phyloP scores from a whole-genome alignment of 208 protist genomes.

The Trypanosoma theileri region DNA sequence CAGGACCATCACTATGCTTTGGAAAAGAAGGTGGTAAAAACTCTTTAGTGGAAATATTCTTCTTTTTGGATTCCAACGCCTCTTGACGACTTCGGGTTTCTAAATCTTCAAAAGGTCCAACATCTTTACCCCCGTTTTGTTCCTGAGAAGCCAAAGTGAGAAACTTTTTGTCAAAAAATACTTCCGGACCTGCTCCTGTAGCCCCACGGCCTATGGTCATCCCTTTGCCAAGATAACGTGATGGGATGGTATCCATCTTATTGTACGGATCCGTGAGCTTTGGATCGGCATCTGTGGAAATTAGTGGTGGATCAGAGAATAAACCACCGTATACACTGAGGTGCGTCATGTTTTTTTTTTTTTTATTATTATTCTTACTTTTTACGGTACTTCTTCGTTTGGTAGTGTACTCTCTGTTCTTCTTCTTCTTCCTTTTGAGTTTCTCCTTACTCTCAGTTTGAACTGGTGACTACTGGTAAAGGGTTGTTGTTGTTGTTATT shows the following conservation, averaged over 20 bases:
- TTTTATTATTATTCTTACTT: neutral
- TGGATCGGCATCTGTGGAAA: constrained; percentile 66
- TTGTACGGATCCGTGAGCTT: constrained; percentile 80
- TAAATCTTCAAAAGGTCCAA: constrained; percentile 46
- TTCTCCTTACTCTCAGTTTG: too few species aligned
- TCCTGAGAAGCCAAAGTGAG: constrained; percentile 75
- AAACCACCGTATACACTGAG: constrained; percentile 84
- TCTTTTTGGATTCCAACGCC: constrained; percentile 34
- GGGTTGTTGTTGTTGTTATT: too few species aligned
- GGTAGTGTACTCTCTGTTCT: neutral
- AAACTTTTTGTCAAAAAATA: constrained; percentile 74
- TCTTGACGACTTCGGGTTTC: constrained; percentile 29
- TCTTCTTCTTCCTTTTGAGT: too few species aligned
- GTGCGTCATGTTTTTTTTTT: constrained; percentile 47
- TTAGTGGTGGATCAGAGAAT: constrained; percentile 80
- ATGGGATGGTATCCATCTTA: constrained; percentile 79
- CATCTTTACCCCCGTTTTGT: constrained; percentile 68
- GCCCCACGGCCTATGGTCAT: constrained; percentile 47
- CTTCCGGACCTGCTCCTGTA: constrained; percentile 50
- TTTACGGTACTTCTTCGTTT: neutral
- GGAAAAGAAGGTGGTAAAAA: constrained; percentile 76
- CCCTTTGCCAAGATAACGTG: constrained; percentile 76
- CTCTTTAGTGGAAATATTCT: constrained; percentile 59
- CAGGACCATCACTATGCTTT: constrained; percentile 71
- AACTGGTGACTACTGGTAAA: too few species aligned